Evolutionary conservation across 495 filamentous ascomycete species (phyloP).

Genomic region (Xylaria nigripes): DNA sequence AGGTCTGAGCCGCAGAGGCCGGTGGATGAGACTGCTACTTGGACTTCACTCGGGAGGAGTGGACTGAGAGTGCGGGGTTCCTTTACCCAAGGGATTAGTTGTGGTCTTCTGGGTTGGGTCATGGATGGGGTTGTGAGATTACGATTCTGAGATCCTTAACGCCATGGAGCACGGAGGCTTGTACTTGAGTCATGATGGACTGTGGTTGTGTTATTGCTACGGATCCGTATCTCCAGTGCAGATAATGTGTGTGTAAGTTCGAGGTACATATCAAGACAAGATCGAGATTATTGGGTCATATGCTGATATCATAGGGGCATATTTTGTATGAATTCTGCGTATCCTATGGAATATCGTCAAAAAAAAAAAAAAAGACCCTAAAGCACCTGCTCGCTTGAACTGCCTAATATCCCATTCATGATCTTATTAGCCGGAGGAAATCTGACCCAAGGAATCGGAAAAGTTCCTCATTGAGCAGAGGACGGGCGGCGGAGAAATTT

Average conservation of each 20-base stretch:
- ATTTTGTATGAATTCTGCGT: too few species aligned
- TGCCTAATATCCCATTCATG: too few species aligned
- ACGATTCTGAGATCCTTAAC: constrained; percentile 60
- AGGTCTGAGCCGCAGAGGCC: constrained; percentile 64
- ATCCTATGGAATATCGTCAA: too few species aligned
- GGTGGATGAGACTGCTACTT: constrained; percentile 49
- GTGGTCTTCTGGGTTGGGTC: not conserved
- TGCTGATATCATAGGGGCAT: too few species aligned
- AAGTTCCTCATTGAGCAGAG: too few species aligned
- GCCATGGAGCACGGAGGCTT: constrained; percentile 63
- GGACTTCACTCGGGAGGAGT: constrained; percentile 45
- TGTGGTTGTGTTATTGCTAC: not conserved
- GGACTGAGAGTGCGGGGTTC: constrained; percentile 37
- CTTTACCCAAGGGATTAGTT: constrained; percentile 20
- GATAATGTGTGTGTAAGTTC: not conserved
- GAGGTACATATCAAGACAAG: not conserved
- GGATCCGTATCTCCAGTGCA: too few species aligned
- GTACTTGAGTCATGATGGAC: constrained; percentile 24
- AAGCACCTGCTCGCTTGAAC: too few species aligned
- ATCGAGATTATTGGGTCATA: too few species aligned
- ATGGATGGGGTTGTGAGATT: constrained; percentile 17
- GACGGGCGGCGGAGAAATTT: too few species aligned
- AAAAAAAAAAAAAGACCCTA: too few species aligned
- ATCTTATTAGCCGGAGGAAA: too few species aligned
- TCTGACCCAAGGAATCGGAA: too few species aligned